A percentile compares a stretch with the other conserved stretches of the same genome.
These are phyloP conservation scores for Coprinopsis strossmayeri DNA, from an alignment of 768 basidiomycete species.

Conservation along the genomic window DNA sequence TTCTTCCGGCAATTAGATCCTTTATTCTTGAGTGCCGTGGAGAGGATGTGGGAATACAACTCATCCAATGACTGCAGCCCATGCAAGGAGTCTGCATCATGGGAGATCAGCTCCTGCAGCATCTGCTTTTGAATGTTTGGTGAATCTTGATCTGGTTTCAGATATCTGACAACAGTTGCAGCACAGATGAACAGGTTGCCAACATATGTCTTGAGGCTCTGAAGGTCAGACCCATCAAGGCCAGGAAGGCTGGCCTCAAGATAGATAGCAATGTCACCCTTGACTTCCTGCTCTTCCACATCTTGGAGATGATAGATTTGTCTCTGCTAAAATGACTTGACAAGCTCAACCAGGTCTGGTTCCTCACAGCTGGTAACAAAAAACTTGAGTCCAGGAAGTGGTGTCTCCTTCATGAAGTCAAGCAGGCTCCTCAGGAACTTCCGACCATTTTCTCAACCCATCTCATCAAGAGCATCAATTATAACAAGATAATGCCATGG, in stretches of 20 bases:
- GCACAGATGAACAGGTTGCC: slow-evolving; percentile 24
- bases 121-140: neutral
- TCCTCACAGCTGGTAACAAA: slow-evolving; percentile 18
- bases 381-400: slow-evolving; percentile 16
- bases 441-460: slow-evolving; percentile 11
- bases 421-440: slow-evolving; percentile 14
- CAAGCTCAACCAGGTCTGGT: slow-evolving; percentile 11
- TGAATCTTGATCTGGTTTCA: neutral
- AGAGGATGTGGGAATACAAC: neutral
- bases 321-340: slow-evolving; percentile 2
- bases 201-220: slow-evolving; percentile 11
- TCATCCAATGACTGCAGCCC: neutral
- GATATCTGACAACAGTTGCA: slow-evolving; percentile 18
- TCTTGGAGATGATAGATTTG: slow-evolving; percentile 10
- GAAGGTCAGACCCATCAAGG: too few species aligned
- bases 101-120: neutral
- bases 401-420: slow-evolving; percentile 6
- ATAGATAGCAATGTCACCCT: slow-evolving; percentile 6
- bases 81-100: neutral
- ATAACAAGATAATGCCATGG: slow-evolving; percentile 14
- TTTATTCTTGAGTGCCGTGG: slow-evolving; percentile 5
- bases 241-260: slow-evolving; percentile 9
- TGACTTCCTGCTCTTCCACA: slow-evolving; percentile 3
- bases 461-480: slow-evolving; percentile 20
- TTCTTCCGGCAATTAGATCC: neutral